These are phyloP conservation scores for Coemansia sp. DNA, from an alignment of 192 early-diverging fungal genomes.

Conservation along the genomic window DNA sequence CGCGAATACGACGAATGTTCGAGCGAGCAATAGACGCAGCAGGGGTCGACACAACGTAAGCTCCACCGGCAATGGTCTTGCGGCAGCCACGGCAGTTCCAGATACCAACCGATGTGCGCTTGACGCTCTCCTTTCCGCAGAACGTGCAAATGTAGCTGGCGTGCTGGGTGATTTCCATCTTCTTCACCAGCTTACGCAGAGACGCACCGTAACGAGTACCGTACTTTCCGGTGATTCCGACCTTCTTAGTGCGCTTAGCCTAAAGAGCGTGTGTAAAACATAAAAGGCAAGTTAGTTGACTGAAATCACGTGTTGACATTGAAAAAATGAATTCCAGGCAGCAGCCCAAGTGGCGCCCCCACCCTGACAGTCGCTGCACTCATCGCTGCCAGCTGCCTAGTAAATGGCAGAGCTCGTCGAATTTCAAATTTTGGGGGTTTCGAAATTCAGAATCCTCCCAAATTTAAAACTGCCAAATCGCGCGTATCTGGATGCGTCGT, in stretches of 20 bases:
- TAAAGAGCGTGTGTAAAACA: constrained; percentile 8
- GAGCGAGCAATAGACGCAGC: constrained; percentile 88
- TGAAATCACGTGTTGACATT: neutral
- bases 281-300: neutral
- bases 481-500: neutral
- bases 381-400: neutral
- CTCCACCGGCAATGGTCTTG: constrained; percentile 94
- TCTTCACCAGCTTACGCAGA: constrained; percentile 95
- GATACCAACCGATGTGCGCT: constrained; percentile 95
- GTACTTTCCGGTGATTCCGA: constrained; percentile 99
- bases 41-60: constrained; percentile 86
- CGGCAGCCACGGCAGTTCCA: constrained; percentile 97
- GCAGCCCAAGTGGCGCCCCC: too few species aligned
- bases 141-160: constrained; percentile 99
- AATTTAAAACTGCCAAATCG: neutral
- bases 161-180: constrained; percentile 99
- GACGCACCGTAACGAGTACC: constrained; percentile 99
- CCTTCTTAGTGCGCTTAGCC: constrained; percentile 98
- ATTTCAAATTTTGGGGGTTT: neutral
- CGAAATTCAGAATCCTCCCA: neutral
- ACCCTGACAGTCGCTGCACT: too few species aligned
- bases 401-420: neutral
- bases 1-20: constrained; percentile 97
- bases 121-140: constrained; percentile 98
- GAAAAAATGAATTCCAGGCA: too few species aligned